phyloP scores from a whole-genome alignment of 2,329 filamentous ascomycete species.

The Tricladium varicosporioides region DNA sequence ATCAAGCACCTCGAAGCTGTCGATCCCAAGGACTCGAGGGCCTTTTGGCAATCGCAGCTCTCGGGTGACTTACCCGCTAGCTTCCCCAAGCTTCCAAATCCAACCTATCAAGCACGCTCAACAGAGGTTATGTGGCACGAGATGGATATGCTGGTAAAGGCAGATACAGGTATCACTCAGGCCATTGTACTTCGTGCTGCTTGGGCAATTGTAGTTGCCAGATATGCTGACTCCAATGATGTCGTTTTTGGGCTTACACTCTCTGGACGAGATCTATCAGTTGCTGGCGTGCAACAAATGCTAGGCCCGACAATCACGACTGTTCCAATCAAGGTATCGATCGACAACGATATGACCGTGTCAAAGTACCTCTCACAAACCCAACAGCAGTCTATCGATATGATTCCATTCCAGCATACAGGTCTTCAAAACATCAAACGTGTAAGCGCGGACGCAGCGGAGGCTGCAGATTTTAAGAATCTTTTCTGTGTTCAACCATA shows the following conservation, averaged over 20 bases:
- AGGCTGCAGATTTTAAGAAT: conserved; percentile 8
- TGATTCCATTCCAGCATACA: conserved; percentile 37
- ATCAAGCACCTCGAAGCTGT: conserved; percentile 39
- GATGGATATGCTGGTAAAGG: conserved; percentile 44
- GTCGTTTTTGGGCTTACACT: conserved; percentile 43
- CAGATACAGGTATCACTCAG: conserved; percentile 36
- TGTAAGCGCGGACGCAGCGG: background rate
- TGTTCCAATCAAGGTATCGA: conserved; percentile 29
- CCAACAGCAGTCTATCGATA: conserved; percentile 43
- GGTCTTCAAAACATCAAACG: conserved; percentile 11
- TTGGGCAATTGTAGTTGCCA: conserved; percentile 39
- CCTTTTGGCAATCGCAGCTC: conserved; percentile 48
- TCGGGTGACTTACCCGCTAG: conserved; percentile 46
- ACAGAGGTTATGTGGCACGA: background rate
- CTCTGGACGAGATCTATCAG: conserved; percentile 38
- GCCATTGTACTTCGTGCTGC: conserved; percentile 27
- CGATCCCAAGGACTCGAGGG: conserved; percentile 38
- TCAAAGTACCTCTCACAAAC: conserved; percentile 44
- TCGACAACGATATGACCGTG: conserved; percentile 26
- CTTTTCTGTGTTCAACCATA: conserved; percentile 2
- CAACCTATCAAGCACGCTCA: background rate
- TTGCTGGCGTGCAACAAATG: conserved; percentile 39
- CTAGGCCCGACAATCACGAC: conserved; percentile 43
- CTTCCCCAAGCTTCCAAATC: conserved; percentile 23
- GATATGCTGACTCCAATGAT: conserved; percentile 38